Evolutionary conservation across 129 eudicot species (phyloP), one percentile per base, ranked within the genome.

Genomic region (Solidago caesia): DNA sequence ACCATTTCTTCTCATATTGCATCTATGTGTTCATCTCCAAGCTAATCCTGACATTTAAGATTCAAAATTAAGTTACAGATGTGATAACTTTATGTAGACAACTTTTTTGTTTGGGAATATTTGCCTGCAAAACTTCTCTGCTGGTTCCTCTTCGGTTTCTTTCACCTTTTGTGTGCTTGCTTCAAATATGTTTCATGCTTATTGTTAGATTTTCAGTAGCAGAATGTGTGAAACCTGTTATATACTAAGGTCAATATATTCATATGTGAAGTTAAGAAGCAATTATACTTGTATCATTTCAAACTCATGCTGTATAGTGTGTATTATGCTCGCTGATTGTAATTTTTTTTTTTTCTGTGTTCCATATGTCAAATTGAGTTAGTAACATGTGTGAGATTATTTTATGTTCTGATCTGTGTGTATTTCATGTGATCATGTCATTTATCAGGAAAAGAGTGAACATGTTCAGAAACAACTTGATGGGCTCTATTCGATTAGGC

Each of bases 381-480:
- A 15, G 14, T 52, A 12, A 14, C 7, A 52, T 12, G 21, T 4
- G 7, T 12, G 7, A 52, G 16, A 12, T 52, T 51, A 13, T 15
- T 41, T 58, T 14, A 5, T 63, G 62, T 46, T 59, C 62, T 64
- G 45, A 76, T 81, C 43, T 47, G 11, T 63, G 26, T 57, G 59
- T 44, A 25, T 78, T 13, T 46, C 47, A 48, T 43, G 56, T 56
- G 27, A n/a, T 46, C 47, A 48, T 43, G 56, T 56, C 42, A n/a
- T 42, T 77, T 70, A 33, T 33, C 77, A 91, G 97, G 95, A 84
- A 66, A 91, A 88, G 76, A 91, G 79, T 71, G 72, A 72, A 68
- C 74, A 56, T 64, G 72, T 84, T 46, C 85, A 82, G 78, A 85
- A 81, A 81, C 86, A 85, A 51, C 83, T 90, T 59, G 90, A 90